Evolutionary conservation across 2,329 filamentous ascomycete genomes (phyloP), one percentile per base, ranked within the genome.

Genomic region (Aureobasidium mangrovei): DNA sequence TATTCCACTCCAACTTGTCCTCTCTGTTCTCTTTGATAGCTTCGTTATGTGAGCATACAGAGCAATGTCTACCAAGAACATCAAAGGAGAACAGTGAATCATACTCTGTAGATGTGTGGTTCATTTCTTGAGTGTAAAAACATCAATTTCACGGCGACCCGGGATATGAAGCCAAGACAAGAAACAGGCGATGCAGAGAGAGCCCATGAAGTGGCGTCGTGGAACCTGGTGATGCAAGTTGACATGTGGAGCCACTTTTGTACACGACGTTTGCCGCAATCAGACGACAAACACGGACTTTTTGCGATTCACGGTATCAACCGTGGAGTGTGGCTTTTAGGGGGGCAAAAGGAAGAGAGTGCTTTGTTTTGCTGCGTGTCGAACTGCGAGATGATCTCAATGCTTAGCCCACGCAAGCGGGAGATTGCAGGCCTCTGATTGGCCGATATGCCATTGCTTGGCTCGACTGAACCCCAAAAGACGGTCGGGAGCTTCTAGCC

Each of bases 401-500:
- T 48, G 33, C 45, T 48, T 38, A 31, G 35, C 35, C 8, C 26
- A 18, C 18, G 18, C 18, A 18, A 18, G 18, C 18, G 18, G 18
- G 26, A 29, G 12, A n/a, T 44, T 44, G 29, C 8, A 27, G 7
- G 29, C 8, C 29, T 10, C 12, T 44, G 24, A 46, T 46, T 46
- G 32, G 44, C 3, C 7, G 32, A 28, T 4, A 35, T 5, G n/a
- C 4, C 29, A 18, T 4, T n/a, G n/a, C 18, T 36, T 27, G 32
- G 43, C 43, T 12, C 27, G 4, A 24, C 26, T 47, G 26, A 38
- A 4, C 2, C 26, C 45, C 33, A 38, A 38, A 35, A 9, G 32
- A 26, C 24, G 44, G 44, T 47, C 44, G 44, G 33, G 18, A 29
- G 26, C 45, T 48, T 48, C 45, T 48, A 48, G 45, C 45, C 45